Conservation (phyloP, 1,284 basidiomycete genomes). For the Tausonia pullulans region DNA sequence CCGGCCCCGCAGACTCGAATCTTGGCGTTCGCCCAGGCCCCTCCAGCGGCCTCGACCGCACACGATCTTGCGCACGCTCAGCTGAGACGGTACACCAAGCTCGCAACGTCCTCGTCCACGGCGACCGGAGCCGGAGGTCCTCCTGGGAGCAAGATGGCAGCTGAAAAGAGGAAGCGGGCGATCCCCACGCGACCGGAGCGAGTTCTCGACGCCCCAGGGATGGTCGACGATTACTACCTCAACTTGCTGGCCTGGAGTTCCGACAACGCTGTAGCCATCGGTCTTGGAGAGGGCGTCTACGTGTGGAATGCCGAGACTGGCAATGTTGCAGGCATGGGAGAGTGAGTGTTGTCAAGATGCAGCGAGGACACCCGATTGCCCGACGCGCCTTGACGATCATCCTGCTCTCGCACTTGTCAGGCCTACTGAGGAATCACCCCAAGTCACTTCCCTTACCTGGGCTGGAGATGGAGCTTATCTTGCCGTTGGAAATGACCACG, state of each 20-base stretch:
- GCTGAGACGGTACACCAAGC: slow-evolving; percentile 14
- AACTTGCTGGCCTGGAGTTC: slow-evolving; percentile 86
- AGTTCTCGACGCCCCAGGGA: slow-evolving; percentile 87
- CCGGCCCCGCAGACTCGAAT: slow-evolving; percentile 10
- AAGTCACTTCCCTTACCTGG: slow-evolving; percentile 67
- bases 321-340: slow-evolving; percentile 58
- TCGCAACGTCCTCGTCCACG: not conserved
- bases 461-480: slow-evolving; percentile 78
- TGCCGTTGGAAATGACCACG: slow-evolving; percentile 71
- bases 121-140: not conserved
- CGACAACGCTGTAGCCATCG: slow-evolving; percentile 78
- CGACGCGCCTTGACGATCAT: not conserved
- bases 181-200: slow-evolving; percentile 76
- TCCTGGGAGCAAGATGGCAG: slow-evolving; percentile 3
- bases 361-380: slow-evolving; percentile 3
- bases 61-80: slow-evolving; percentile 17
- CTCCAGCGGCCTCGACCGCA: slow-evolving; percentile 11
- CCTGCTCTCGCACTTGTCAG: not conserved
- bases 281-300: slow-evolving; percentile 68
- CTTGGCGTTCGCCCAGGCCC: slow-evolving; percentile 14
- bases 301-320: slow-evolving; percentile 92
- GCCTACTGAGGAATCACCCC: slow-evolving; percentile 39
- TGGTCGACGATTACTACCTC: slow-evolving; percentile 94
- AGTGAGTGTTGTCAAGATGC: slow-evolving; percentile 19
- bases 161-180: slow-evolving; percentile 49